phyloP scores from a whole-genome alignment of 83 land plant genomes.

The Thuja plicata region DNA sequence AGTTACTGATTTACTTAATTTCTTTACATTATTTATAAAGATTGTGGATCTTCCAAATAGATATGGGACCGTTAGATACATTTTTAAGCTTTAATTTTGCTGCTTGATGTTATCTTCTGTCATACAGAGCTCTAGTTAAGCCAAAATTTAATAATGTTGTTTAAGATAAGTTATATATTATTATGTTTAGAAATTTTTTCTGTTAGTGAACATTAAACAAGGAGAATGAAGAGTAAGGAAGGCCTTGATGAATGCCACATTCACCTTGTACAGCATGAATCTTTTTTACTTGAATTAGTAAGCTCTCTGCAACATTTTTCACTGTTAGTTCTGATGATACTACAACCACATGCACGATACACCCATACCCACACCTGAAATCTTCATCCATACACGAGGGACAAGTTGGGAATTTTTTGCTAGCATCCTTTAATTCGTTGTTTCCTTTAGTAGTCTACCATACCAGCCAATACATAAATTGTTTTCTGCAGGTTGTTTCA shows the following conservation, averaged over 20 bases:
- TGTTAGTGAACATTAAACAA: neutral
- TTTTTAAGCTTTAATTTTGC: neutral
- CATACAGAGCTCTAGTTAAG: neutral
- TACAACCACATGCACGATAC: neutral
- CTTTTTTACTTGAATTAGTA: neutral
- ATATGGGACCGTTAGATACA: neutral
- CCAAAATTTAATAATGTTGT: neutral
- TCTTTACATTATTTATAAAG: neutral
- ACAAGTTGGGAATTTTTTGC: neutral
- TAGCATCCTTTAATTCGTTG: neutral
- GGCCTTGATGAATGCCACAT: neutral
- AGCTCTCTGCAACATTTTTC: neutral
- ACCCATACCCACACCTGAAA: neutral
- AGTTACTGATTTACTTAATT: neutral
- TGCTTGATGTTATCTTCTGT: neutral
- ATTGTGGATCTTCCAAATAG: neutral
- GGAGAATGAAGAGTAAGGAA: neutral
- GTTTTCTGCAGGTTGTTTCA: neutral
- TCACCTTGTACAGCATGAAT: neutral
- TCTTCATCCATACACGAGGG: neutral
- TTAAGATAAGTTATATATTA: neutral
- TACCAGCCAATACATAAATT: neutral
- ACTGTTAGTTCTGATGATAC: neutral
- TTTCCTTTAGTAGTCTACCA: too few relatives aligned
- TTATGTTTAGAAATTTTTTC: neutral